A percentile compares a stretch with the other conserved stretches of the same genome.
Evolutionary conservation across 1,284 basidiomycete species (phyloP).

Genomic region (Phylloboletellus chloephorus): DNA sequence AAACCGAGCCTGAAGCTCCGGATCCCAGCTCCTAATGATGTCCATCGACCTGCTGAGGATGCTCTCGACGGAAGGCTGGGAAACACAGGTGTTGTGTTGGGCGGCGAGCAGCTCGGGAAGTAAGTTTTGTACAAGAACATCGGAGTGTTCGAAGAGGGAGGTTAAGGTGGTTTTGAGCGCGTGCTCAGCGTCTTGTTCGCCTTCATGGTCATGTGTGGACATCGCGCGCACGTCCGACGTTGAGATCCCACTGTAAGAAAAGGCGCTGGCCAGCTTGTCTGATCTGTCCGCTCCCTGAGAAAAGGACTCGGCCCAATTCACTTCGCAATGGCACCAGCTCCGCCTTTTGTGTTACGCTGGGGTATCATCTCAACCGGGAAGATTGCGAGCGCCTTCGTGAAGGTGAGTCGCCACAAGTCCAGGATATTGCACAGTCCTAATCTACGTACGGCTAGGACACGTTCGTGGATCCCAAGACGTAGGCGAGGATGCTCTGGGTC

Average conservation of each 20-base stretch:
- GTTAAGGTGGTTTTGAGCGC: constrained; percentile 36
- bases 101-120: constrained; percentile 47
- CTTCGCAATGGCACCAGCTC: constrained; percentile 20
- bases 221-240: constrained; percentile 4
- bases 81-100: constrained; percentile 2
- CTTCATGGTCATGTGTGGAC: constrained; percentile 25
- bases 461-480: constrained; percentile 47
- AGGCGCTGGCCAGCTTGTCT: constrained; percentile 13
- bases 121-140: constrained; percentile 50
- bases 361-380: constrained; percentile 52
- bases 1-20: constrained; percentile 59
- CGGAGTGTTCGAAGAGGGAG: constrained; percentile 67
- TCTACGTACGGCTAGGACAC: constrained; percentile 35
- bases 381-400: constrained; percentile 44
- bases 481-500: constrained; percentile 10
- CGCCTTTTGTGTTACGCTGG: constrained; percentile 44
- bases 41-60: constrained; percentile 58
- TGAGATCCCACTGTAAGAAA: not conserved
- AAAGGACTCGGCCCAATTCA: too few relatives aligned
- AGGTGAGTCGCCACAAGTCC: constrained; percentile 28
- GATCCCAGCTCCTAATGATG: constrained; percentile 54
- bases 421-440: constrained; percentile 5
- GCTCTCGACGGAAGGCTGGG: constrained; percentile 31
- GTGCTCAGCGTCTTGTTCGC: constrained; percentile 32
- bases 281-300: too few relatives aligned